phyloP scores from a whole-genome alignment of 345 rosid species.

The Nephelium lappaceum region DNA sequence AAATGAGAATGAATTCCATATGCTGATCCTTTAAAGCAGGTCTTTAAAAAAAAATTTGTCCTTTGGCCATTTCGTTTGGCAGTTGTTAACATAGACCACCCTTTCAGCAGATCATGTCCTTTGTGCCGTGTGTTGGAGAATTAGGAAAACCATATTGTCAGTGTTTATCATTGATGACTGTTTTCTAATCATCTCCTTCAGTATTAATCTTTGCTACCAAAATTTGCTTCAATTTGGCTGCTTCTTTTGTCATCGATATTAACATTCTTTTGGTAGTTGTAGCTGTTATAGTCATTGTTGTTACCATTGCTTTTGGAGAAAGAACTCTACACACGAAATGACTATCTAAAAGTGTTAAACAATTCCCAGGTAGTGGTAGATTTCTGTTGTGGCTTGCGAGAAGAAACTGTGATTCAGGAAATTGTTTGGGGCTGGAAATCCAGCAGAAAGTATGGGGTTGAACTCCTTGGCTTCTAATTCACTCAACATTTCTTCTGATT shows the following conservation, averaged over 20 bases:
- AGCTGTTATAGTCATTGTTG: not conserved
- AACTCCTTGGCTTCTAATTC: constrained; percentile 35
- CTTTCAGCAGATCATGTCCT: not conserved
- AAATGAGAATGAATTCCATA: not conserved
- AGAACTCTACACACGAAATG: constrained; percentile 1
- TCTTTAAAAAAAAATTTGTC: too few species aligned
- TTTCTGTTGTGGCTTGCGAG: constrained; percentile 90
- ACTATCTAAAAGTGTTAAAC: constrained; percentile 17
- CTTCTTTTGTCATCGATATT: not conserved
- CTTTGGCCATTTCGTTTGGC: not conserved
- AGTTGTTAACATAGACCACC: not conserved
- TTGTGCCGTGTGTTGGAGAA: not conserved
- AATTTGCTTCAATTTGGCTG: not conserved
- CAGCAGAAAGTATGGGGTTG: constrained; percentile 66
- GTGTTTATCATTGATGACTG: not conserved
- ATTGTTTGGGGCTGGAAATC: constrained; percentile 92
- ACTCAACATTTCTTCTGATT: constrained; percentile 29
- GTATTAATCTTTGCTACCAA: not conserved
- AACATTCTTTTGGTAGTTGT: not conserved
- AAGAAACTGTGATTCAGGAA: constrained; percentile 47
- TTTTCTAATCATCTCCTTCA: not conserved
- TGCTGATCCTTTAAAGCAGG: not conserved
- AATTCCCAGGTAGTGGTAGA: constrained; percentile 84
- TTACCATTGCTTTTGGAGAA: constrained; percentile 2
- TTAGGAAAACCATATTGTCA: not conserved